These are phyloP conservation scores for Endocalyx cinctus DNA, from an alignment of 2,329 filamentous ascomycete genomes.

Conservation along the genomic window DNA sequence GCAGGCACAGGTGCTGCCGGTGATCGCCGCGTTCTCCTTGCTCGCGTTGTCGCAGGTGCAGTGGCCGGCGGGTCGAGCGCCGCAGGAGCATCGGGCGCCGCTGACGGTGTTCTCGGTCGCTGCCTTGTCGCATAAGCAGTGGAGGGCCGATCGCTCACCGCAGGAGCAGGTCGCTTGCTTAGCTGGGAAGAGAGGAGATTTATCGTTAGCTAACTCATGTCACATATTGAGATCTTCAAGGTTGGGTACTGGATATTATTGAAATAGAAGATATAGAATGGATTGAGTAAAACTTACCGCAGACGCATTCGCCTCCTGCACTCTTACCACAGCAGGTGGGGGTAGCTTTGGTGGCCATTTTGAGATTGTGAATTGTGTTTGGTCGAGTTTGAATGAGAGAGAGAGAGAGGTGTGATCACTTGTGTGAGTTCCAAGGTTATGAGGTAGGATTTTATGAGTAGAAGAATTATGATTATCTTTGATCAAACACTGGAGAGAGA, in stretches of 20 bases:
- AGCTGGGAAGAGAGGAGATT: conserved; percentile 34
- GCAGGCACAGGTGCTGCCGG: conserved; percentile 67
- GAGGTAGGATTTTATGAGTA: too few relatives aligned
- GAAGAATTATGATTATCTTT: too few relatives aligned
- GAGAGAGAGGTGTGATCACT: too few relatives aligned
- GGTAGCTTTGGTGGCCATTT: conserved; percentile 27
- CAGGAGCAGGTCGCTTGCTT: conserved; percentile 76
- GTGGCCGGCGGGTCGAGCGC: conserved; percentile 70
- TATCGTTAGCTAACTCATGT: background rate
- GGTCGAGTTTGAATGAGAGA: too few relatives aligned
- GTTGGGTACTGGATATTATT: background rate
- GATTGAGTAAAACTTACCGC: conserved; percentile 41
- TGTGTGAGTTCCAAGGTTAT: too few relatives aligned
- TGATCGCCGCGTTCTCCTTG: conserved; percentile 61
- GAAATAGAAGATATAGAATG: background rate
- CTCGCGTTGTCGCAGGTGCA: conserved; percentile 75
- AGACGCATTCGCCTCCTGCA: conserved; percentile 45
- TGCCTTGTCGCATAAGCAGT: conserved; percentile 81
- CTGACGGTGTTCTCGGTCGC: conserved; percentile 66
- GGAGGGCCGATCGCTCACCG: conserved; percentile 78
- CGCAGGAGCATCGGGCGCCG: conserved; percentile 78
- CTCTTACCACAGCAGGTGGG: conserved; percentile 55
- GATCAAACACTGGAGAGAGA: too few relatives aligned
- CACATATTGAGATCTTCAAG: too few relatives aligned
- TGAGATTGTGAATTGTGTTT: too few relatives aligned